Conservation (phyloP, 202 grass and related monocot species). For the Panicum hallii region DNA sequence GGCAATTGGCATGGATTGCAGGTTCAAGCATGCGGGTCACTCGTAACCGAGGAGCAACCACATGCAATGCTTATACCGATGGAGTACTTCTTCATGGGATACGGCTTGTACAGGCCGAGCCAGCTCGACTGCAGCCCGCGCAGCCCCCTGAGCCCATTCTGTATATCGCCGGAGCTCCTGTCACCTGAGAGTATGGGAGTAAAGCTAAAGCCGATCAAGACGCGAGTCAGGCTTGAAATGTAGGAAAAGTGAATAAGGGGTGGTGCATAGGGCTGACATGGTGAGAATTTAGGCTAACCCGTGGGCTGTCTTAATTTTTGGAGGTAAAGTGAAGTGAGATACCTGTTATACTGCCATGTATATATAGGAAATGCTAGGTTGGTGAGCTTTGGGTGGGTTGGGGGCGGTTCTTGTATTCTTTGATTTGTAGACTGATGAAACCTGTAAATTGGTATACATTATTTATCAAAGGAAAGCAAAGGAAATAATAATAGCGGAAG, state of each 20-base stretch:
- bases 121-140: conserved; percentile 77
- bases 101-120: conserved; percentile 78
- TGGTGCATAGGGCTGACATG: conserved; percentile 42
- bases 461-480: conserved; percentile 48
- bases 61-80: conserved; percentile 94
- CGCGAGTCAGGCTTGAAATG: conserved; percentile 59
- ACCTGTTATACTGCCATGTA: conserved; percentile 45
- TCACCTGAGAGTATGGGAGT: conserved; percentile 98
- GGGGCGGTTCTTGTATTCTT: conserved; percentile 50
- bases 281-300: conserved; percentile 50
- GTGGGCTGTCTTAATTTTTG: conserved; percentile 33
- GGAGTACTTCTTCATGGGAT: conserved; percentile 97
- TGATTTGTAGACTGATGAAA: conserved; percentile 52
- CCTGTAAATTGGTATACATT: conserved; percentile 55
- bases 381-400: conserved; percentile 35
- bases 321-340: conserved; percentile 29
- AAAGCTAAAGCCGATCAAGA: conserved; percentile 98
- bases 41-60: conserved; percentile 91
- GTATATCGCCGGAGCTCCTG: conserved; percentile 86
- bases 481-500: conserved; percentile 61
- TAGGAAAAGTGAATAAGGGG: conserved; percentile 45
- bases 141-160: conserved; percentile 75
- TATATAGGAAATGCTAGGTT: conserved; percentile 54
- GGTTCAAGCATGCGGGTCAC: conserved; percentile 90
- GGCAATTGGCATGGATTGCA: conserved; percentile 35